Evolutionary conservation across 2,329 filamentous ascomycete species (phyloP), one percentile per base, ranked within the genome.

Genomic region (Neofusicoccum umdonicola): DNA sequence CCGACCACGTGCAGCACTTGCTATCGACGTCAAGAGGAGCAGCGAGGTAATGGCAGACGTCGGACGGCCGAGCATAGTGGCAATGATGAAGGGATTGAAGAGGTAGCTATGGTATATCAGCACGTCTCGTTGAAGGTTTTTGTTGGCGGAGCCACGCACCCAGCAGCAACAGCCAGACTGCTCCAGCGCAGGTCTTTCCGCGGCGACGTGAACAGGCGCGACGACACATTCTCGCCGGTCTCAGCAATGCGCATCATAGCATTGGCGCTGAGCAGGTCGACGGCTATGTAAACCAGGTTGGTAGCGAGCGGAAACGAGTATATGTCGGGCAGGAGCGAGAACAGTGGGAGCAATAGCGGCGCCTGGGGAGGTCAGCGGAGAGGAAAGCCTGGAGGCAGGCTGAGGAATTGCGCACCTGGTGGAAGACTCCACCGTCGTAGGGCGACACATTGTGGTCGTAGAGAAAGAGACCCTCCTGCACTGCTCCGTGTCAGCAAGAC

Each of bases 401-500:
- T 17, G 41, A 19, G 41, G 34, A 37, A 19, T 11, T 17, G 52
- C 44, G 68, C 73, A 87, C 85, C 79, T 89, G 88, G 75, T 90
- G 87, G 73, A 86, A 90, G 68, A 90, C 92, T 71, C 95, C 95
- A 68, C 95, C 95, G 77, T 99, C 93, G 80, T 98, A 99, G 1
- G 95, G 95, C 66, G 93, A 97, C 65, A 98, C 91, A 81, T 97
- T 96, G 77, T 96, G 92, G 68, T 91, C 93, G 78, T 98, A 98
- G 22, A 99, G 87, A 73, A 97, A 99, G 65, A 99, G 82, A 19
- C 95, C 95, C 80, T 99, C 95, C 83, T 98, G 94, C 63, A 98
- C 92, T 96, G 50, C 42, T 7, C 9, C 0, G 2, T 5, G 41
- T 63, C 31, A 63, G 50, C 22, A 71, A n/a, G 39, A 68, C 3